Conservation (phyloP, 2,329 filamentous ascomycete genomes). For the Apiospora sp. region DNA sequence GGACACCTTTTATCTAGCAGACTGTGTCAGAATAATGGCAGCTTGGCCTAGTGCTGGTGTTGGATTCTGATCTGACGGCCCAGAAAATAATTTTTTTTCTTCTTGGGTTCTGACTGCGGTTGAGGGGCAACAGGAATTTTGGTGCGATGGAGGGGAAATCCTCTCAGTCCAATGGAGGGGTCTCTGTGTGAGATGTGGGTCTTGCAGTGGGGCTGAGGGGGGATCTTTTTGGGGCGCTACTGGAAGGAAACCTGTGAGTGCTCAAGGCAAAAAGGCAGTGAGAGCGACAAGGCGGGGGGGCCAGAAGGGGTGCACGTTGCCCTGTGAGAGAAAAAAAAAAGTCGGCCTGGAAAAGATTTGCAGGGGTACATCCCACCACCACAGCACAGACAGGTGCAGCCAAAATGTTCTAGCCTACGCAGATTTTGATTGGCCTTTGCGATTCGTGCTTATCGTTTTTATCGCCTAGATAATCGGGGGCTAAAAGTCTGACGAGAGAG, state of each 20-base stretch:
- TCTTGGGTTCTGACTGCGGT: slow-evolving; percentile 10
- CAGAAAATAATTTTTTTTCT: slow-evolving; percentile 24
- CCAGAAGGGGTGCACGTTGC: slow-evolving; percentile 7
- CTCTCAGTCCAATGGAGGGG: slow-evolving; percentile 18
- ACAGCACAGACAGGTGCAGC: background rate
- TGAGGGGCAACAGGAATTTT: slow-evolving; percentile 25
- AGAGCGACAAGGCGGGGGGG: background rate
- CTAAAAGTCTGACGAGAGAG: slow-evolving; percentile 17
- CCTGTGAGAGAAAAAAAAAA: slow-evolving; percentile 7
- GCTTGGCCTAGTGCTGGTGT: slow-evolving; percentile 21
- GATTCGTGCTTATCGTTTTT: slow-evolving; percentile 22
- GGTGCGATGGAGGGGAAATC: slow-evolving; percentile 22
- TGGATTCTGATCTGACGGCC: slow-evolving; percentile 8
- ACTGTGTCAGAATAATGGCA: slow-evolving; percentile 18
- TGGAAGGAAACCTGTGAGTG: background rate
- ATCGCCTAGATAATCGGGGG: slow-evolving; percentile 2
- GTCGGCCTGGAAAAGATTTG: slow-evolving; percentile 9
- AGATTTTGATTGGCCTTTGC: slow-evolving; percentile 12
- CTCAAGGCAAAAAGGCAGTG: no score
- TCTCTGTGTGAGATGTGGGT: slow-evolving; percentile 14
- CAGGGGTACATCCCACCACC: slow-evolving; percentile 25
- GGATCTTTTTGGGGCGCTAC: background rate
- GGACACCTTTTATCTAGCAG: slow-evolving; percentile 17
- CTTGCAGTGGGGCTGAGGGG: background rate
- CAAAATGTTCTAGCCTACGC: background rate